Evolutionary conservation across 306 rosid genomes (phyloP).

Genomic region (Prunus persica): DNA sequence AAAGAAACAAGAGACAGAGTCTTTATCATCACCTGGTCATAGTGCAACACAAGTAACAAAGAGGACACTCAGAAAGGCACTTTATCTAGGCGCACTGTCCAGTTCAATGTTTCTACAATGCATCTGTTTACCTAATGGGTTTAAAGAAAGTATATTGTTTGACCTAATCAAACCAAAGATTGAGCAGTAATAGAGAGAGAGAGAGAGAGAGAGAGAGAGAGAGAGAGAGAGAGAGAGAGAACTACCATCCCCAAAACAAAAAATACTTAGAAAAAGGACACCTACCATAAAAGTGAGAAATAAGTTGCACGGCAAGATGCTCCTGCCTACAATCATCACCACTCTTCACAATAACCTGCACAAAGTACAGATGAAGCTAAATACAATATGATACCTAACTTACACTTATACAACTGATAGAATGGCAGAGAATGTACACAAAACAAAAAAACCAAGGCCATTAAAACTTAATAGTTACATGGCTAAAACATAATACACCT

Average conservation of each 20-base stretch:
- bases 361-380: conserved; percentile 18
- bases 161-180: not conserved
- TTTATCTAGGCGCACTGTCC: not conserved
- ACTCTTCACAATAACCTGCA: conserved; percentile 92
- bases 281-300: conserved; percentile 94
- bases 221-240: not conserved
- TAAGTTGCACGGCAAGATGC: conserved; percentile 98
- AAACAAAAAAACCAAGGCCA: conserved; percentile 15
- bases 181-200: not conserved
- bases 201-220: not conserved
- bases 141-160: not conserved
- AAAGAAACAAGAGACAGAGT: not conserved
- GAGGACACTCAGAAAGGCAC: not conserved
- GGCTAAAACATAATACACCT: not conserved
- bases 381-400: conserved; percentile 16
- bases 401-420: not conserved
- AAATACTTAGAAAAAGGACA: conserved; percentile 8
- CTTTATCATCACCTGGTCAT: no score
- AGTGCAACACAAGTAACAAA: no score
- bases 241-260: conserved; percentile 3
- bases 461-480: conserved; percentile 9
- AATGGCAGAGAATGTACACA: not conserved
- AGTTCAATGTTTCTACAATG: not conserved
- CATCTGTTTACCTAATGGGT: not conserved
- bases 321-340: conserved; percentile 99